These are phyloP conservation scores for Fusarium humuli DNA, from an alignment of 2,329 filamentous ascomycete species.

Conservation along the genomic window DNA sequence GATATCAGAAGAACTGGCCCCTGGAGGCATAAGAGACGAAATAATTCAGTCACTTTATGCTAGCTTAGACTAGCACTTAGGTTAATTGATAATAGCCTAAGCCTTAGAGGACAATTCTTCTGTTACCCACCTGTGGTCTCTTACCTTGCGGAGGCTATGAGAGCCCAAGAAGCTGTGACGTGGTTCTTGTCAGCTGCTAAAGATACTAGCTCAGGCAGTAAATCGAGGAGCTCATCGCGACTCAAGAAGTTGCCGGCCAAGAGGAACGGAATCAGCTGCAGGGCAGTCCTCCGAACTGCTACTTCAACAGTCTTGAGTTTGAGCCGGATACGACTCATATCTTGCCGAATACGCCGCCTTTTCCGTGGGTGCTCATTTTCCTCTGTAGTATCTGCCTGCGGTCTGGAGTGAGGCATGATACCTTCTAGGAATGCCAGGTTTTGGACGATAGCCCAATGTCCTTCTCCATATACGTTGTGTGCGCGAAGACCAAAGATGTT, in stretches of 20 bases:
- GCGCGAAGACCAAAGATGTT: slow-evolving; percentile 65
- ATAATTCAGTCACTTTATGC: no score
- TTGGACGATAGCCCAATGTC: slow-evolving; percentile 70
- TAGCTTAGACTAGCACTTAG: no score
- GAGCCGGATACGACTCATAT: slow-evolving; percentile 60
- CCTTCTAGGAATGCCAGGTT: slow-evolving; percentile 69
- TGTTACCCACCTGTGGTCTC: slow-evolving; percentile 31
- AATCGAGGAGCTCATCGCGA: slow-evolving; percentile 63
- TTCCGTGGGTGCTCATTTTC: slow-evolving; percentile 64
- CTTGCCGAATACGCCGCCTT: slow-evolving; percentile 58
- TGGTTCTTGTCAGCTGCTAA: slow-evolving; percentile 77
- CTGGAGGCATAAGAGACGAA: no score
- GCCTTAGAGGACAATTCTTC: no score
- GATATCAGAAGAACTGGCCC: neutral
- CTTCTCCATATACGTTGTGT: slow-evolving; percentile 66
- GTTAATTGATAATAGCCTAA: no score
- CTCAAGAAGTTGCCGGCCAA: slow-evolving; percentile 59
- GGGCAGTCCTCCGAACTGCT: slow-evolving; percentile 61
- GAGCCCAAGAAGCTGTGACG: slow-evolving; percentile 79
- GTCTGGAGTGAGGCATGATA: slow-evolving; percentile 50
- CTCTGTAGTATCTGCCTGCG: slow-evolving; percentile 42
- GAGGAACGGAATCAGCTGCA: slow-evolving; percentile 70
- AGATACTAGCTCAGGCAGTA: slow-evolving; percentile 68
- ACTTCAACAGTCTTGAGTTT: slow-evolving; percentile 60
- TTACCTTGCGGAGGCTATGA: slow-evolving; percentile 84